Conservation (phyloP, 805 yeast species). For the Lipomyces starkeyi region DNA sequence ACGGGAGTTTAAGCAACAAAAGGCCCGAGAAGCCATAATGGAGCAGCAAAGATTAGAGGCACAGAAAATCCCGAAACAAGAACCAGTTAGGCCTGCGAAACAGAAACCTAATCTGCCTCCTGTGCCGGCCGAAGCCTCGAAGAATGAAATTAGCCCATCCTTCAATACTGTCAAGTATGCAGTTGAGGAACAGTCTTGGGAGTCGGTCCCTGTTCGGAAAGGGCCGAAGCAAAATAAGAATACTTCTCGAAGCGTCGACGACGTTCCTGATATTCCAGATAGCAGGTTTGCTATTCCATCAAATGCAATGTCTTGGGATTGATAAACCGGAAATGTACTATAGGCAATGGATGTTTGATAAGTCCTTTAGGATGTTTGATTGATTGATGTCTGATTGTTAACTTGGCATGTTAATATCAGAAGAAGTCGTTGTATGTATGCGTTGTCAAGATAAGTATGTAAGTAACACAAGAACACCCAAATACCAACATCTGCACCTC, state of each 20-base stretch:
- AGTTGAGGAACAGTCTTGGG: conserved; percentile 7
- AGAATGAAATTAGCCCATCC: not conserved
- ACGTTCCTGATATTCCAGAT: conserved; percentile 4
- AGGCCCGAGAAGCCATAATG: conserved; percentile 8
- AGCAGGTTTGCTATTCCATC: conserved; percentile 11
- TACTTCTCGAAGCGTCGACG: not conserved
- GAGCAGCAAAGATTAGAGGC: conserved; percentile 11
- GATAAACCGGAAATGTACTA: not conserved
- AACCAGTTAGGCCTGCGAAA: not conserved
- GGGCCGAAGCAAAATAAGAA: not conserved
- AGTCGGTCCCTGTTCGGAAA: conserved; percentile 6
- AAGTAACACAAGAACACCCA: not conserved
- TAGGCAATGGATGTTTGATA: too few species aligned
- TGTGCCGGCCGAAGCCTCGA: not conserved
- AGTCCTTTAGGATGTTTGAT: too few species aligned
- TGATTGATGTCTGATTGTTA: not conserved
- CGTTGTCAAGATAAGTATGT: conserved; percentile 1
- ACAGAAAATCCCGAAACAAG: conserved; percentile 5
- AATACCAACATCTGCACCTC: not conserved
- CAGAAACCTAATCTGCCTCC: conserved; percentile 2
- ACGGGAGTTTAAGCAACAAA: conserved; percentile 17
- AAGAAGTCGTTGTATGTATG: not conserved
- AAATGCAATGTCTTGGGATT: not conserved
- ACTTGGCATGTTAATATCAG: not conserved
- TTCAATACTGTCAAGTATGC: not conserved